A percentile compares a stretch with the other conserved stretches of the same genome.
These are phyloP conservation scores for Talaromyces nanjingensis DNA, from an alignment of 495 filamentous ascomycete genomes.

Conservation along the genomic window DNA sequence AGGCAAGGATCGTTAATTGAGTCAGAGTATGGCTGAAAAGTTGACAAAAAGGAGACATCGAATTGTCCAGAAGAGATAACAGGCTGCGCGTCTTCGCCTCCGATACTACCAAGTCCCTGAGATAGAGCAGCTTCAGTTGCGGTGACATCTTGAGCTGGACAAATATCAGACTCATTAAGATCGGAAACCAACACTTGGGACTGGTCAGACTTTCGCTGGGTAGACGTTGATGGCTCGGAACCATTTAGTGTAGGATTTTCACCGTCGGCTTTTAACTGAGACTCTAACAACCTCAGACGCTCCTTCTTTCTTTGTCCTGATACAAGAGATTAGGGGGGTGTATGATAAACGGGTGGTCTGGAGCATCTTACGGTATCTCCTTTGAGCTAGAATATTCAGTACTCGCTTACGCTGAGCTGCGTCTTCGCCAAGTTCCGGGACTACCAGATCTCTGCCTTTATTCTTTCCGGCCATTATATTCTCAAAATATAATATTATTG, in stretches of 20 bases:
- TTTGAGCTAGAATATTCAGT: slow-evolving; percentile 42
- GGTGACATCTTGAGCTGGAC: neutral
- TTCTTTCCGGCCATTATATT: slow-evolving; percentile 10
- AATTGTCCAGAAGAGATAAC: neutral
- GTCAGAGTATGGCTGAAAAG: neutral
- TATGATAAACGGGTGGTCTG: neutral
- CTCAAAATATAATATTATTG: too few species aligned
- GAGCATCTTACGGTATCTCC: slow-evolving; percentile 34
- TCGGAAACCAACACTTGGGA: neutral
- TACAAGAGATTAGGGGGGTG: neutral
- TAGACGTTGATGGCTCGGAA: neutral
- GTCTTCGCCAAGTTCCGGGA: slow-evolving; percentile 22
- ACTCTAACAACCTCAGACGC: slow-evolving; percentile 12
- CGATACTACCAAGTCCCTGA: neutral
- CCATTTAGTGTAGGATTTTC: neutral
- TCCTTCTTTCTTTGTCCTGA: slow-evolving; percentile 15
- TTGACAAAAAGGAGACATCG: neutral
- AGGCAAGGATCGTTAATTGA: neutral
- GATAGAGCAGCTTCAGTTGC: neutral
- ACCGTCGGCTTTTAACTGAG: neutral
- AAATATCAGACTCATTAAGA: neutral
- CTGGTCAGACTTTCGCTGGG: neutral
- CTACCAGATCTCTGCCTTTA: slow-evolving; percentile 1
- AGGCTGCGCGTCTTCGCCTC: neutral
- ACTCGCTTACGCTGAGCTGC: slow-evolving; percentile 40